Conservation (phyloP, 768 basidiomycete species). For the Daedaleopsis nitida region DNA sequence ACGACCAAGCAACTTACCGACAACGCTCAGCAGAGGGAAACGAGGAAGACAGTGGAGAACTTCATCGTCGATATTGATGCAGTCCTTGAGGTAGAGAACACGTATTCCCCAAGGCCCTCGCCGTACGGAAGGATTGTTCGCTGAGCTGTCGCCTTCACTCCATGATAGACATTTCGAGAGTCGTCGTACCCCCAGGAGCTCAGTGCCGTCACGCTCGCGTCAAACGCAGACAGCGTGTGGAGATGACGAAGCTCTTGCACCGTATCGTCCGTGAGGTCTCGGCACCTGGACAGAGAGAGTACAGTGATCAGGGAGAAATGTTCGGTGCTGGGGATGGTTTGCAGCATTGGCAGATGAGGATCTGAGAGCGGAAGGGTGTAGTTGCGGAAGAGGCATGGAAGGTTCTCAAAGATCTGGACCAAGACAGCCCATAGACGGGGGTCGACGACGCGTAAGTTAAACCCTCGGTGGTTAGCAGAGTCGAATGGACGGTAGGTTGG, state of each 20-base stretch:
- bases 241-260: slow-evolving; percentile 52
- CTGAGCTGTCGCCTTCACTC: slow-evolving; percentile 31
- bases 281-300: slow-evolving; percentile 57
- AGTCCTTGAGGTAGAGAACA: slow-evolving; percentile 57
- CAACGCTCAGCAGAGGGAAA: slow-evolving; percentile 60
- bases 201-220: slow-evolving; percentile 56
- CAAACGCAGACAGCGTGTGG: slow-evolving; percentile 61
- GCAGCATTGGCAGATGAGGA: slow-evolving; percentile 54
- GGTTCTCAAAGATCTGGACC: slow-evolving; percentile 55
- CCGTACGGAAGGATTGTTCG: slow-evolving; percentile 4
- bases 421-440: slow-evolving; percentile 66
- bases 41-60: slow-evolving; percentile 42
- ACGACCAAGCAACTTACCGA: slow-evolving; percentile 47
- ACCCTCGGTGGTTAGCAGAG: background rate
- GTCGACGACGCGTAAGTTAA: slow-evolving; percentile 37
- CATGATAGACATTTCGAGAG: slow-evolving; percentile 52
- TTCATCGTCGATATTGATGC: slow-evolving; percentile 45
- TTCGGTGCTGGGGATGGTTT: slow-evolving; percentile 52
- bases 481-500: slow-evolving; percentile 28
- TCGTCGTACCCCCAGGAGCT: slow-evolving; percentile 50
- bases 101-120: slow-evolving; percentile 61
- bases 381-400: slow-evolving; percentile 45
- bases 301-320: slow-evolving; percentile 68
- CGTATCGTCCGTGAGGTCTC: slow-evolving; percentile 58
- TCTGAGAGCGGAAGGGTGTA: slow-evolving; percentile 58